phyloP scores from a whole-genome alignment of 164 flowering plant species.

The Sedum album region DNA sequence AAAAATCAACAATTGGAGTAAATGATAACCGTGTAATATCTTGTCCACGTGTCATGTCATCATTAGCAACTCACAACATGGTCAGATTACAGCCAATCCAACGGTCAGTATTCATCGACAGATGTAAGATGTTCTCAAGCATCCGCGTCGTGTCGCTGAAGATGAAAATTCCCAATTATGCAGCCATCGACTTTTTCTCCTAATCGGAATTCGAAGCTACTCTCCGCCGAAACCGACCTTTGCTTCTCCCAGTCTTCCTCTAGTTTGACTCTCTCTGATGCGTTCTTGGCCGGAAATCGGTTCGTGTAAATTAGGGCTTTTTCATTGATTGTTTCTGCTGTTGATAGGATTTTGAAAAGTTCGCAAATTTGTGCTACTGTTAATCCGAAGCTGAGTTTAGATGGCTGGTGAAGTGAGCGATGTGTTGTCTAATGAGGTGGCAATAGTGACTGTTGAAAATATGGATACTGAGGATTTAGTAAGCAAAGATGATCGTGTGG shows the following conservation, averaged over 20 bases:
- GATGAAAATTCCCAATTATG: background rate
- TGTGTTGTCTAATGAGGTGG: background rate
- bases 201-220: background rate
- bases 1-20: no score
- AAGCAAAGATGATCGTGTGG: background rate
- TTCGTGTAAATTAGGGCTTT: slow-evolving; percentile 4
- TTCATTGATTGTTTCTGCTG: background rate
- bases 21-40: no score
- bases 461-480: background rate
- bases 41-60: background rate
- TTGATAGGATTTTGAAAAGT: background rate
- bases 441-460: no score
- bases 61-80: background rate
- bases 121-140: background rate
- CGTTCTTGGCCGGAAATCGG: background rate
- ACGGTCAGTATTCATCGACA: background rate
- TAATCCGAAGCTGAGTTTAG: background rate
- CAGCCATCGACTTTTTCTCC: background rate
- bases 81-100: background rate
- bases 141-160: background rate
- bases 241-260: background rate
- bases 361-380: background rate
- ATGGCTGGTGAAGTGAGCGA: background rate
- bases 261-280: background rate
- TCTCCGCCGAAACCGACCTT: background rate